Evolutionary conservation across 345 rosid genomes (phyloP), one percentile per base, ranked within the genome.

Genomic region (Eutrema japonicum): DNA sequence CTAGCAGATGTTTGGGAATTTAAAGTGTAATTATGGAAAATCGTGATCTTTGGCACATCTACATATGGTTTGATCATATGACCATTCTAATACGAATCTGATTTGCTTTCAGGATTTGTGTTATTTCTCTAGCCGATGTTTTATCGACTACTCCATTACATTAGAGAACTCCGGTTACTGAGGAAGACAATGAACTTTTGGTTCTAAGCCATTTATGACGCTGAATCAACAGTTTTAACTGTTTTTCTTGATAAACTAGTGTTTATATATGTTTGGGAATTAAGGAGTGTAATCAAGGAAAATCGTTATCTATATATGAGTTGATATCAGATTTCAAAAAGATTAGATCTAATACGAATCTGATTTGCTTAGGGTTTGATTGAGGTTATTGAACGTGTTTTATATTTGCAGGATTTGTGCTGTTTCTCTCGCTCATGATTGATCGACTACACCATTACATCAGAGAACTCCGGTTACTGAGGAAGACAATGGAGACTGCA

Each of bases 381-480:
- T 52, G 27, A 38, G 14, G 30, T 56, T 26, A 16, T 36, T 66
- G 16, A 41, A 10, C 43, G 5, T 16, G 5, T 16, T 13, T 6
- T 43, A 22, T 42, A 33, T 29, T 41, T 4, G 70, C 88, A 93
- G 98, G 98, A 18, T 93, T 93, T 56, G 47, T 90, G 82, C 71
- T 93, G 3, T 89, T 89, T 82, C 92, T 90, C 3, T 47, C 92
- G 2, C 76, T 93, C 53, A 93, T 93, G 98, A 86, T 90, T 22
- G 98, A 93, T 69, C 77, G 98, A 67, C 72, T 90, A 57, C 98
- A 93, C 79, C 88, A 93, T 66, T 90, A 88, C 85, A 90, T 90
- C 10, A 87, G 96, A 78, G 97, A 93, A 50, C 87, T 93, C 13
- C 83, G 89, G 3, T 53, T 84, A 10, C 84, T 93, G 12, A 84